Base-by-base conservation (phyloP, 768 basidiomycete species). In the Gymnopilus dilepis region DNA sequence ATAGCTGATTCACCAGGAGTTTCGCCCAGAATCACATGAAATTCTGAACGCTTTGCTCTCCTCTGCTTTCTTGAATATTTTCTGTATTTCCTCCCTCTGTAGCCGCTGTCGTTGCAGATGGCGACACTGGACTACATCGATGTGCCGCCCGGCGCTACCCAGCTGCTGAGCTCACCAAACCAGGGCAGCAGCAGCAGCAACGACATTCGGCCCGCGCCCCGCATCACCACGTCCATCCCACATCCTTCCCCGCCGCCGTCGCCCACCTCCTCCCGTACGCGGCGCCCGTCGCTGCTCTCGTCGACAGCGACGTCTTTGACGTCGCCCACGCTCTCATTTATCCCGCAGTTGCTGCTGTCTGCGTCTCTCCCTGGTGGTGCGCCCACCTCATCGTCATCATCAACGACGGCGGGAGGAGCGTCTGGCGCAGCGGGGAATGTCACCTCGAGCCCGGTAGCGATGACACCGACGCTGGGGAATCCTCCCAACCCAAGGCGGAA, bases 91-190 rank as follows among this genome's bases (percentile, higher is more conserved):
- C 40, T 41, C 17, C 15, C 40, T 41, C 34, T 37, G 34, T 2
- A 37, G 15, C 7, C 4, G 13, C 34, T 7, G 40, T 31, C 47
- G 47, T 28, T n/a, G 28, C 15, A 51, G 8, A 76, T 85, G 83
- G 78, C 82, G 11, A 79, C 79, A 8, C 70, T 86, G 42, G 82
- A 83, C 60, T 86, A 84, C 65, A 72, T 83, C 59, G 75, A 78
- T 6, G 65, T 82, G 4, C 82, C 83, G 1, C 63, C 73, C 8
- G 75, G 73, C 6, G 82, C 82, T 9, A 78, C 77, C 17, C 79
- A 78, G 19, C 77, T 84, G 1, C 71, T 65, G 15, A 42, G 58
- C 19, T 34, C 63, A 24, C 13, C 61, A 11, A 55, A 59, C 40
- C 41, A 66, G 4, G 56, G 68, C 34, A 43, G 68, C 15, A 66